A percentile compares a stretch with the other conserved stretches of the same genome.
Conservation (phyloP, 257 asterid species). For the Solanum dulcamara region DNA sequence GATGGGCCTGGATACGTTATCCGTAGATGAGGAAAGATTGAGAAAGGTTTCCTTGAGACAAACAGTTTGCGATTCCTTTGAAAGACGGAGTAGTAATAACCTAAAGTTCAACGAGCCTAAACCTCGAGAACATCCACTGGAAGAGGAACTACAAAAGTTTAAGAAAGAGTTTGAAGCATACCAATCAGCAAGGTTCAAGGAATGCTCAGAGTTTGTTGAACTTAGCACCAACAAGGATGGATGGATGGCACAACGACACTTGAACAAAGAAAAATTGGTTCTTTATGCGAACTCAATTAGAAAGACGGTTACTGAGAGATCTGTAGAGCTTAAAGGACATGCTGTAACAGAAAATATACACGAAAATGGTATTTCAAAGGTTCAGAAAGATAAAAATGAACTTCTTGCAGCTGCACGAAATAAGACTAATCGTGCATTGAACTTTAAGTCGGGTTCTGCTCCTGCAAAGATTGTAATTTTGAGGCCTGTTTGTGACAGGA, state of each 20-base stretch:
- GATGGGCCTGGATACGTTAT: conserved; percentile 82
- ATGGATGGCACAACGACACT: conserved; percentile 60
- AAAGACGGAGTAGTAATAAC: conserved; percentile 10
- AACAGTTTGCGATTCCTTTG: conserved; percentile 21
- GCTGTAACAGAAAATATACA: not conserved
- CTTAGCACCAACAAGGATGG: conserved; percentile 37
- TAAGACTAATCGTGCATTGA: not conserved
- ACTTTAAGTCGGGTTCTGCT: conserved; percentile 3
- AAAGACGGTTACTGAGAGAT: conserved; percentile 10
- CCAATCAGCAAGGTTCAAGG: conserved; percentile 59
- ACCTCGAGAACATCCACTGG: conserved; percentile 91
- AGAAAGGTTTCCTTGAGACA: conserved; percentile 24
- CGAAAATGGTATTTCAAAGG: not conserved
- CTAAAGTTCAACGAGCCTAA: conserved; percentile 34
- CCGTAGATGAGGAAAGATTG: conserved; percentile 33
- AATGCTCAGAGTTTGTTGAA: conserved; percentile 42
- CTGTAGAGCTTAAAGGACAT: not conserved
- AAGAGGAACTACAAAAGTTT: conserved; percentile 81
- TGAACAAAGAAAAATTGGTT: conserved; percentile 57
- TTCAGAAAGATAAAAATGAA: not conserved
- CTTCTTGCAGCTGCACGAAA: not conserved
- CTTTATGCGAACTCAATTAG: conserved; percentile 35
- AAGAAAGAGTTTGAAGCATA: conserved; percentile 95
- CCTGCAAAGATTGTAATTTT: conserved; percentile 76
- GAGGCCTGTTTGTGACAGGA: conserved; percentile 69